These are phyloP conservation scores for Neurospora cerealis DNA, from an alignment of 495 filamentous ascomycete genomes.

Conservation along the genomic window DNA sequence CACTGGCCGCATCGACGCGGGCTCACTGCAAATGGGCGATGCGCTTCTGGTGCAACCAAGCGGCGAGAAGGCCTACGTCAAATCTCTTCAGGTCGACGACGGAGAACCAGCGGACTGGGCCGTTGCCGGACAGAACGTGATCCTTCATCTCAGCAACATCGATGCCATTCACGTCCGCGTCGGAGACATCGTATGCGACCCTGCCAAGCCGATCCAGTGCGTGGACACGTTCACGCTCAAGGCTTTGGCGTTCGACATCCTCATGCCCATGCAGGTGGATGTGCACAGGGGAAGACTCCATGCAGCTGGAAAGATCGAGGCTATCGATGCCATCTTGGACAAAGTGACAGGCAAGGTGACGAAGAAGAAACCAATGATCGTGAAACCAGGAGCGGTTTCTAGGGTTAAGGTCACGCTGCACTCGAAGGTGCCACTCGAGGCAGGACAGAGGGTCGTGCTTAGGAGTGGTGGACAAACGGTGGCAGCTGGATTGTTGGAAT, in stretches of 20 bases:
- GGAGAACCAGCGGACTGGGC: conserved; percentile 68
- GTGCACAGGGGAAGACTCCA: conserved; percentile 79
- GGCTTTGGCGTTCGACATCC: conserved; percentile 76
- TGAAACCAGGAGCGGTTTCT: conserved; percentile 64
- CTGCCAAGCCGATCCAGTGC: conserved; percentile 54
- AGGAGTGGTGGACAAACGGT: conserved; percentile 71
- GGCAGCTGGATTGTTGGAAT: conserved; percentile 78
- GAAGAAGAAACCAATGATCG: conserved; percentile 78
- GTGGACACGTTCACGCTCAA: conserved; percentile 66
- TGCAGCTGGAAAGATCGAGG: conserved; percentile 60
- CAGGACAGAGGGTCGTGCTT: conserved; percentile 67
- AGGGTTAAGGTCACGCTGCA: conserved; percentile 60
- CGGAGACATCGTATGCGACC: conserved; percentile 76
- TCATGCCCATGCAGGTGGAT: conserved; percentile 82
- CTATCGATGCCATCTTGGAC: conserved; percentile 62
- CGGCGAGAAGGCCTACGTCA: conserved; percentile 67
- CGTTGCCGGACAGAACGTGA: conserved; percentile 86
- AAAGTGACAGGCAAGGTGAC: conserved; percentile 56
- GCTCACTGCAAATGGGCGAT: conserved; percentile 76
- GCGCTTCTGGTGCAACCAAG: conserved; percentile 68
- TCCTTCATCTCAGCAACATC: conserved; percentile 75
- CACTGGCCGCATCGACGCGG: conserved; percentile 78
- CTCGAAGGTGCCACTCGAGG: conserved; percentile 66
- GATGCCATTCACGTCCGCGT: conserved; percentile 69
- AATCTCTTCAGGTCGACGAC: conserved; percentile 63